Evolutionary conservation across 2,329 filamentous ascomycete genomes (phyloP).

Genomic region (Colletotrichum godetiae): DNA sequence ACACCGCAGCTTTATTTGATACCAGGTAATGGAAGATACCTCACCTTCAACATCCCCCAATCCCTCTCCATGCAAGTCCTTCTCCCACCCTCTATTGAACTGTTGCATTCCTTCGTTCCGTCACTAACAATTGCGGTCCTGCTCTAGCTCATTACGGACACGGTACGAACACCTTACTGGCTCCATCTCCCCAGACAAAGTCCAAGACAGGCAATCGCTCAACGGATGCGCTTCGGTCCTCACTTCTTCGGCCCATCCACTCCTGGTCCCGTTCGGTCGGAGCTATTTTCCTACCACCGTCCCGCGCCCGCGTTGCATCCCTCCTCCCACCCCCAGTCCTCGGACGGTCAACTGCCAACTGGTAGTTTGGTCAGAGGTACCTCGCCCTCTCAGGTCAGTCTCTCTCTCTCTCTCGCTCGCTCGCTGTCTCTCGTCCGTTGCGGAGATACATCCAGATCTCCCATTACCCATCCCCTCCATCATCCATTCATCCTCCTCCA

Average conservation of each 20-base stretch:
- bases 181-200: not conserved
- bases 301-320: slow-evolving; percentile 2
- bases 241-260: slow-evolving; percentile 34
- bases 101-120: not conserved
- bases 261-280: slow-evolving; percentile 32
- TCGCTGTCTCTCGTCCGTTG: not conserved
- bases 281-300: slow-evolving; percentile 24
- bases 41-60: not conserved
- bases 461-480: not conserved
- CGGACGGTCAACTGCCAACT: not conserved
- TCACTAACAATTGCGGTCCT: slow-evolving; percentile 9
- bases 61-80: not conserved
- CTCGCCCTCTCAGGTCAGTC: not conserved
- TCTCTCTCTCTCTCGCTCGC: not conserved
- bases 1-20: too few relatives aligned
- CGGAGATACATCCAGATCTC: not conserved
- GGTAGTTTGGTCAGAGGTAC: not conserved
- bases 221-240: slow-evolving; percentile 29
- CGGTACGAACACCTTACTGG: not conserved
- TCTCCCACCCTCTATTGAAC: not conserved
- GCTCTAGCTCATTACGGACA: slow-evolving; percentile 21
- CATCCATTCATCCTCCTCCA: not conserved
- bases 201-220: slow-evolving; percentile 11
- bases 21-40: too few relatives aligned
- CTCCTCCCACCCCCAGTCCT: slow-evolving; percentile 1